Percentiles rank a stretch among this genome's conserved stretches.
Conservation (phyloP, 2,329 filamentous ascomycete species). For the Tolypocladium endophyticum region DNA sequence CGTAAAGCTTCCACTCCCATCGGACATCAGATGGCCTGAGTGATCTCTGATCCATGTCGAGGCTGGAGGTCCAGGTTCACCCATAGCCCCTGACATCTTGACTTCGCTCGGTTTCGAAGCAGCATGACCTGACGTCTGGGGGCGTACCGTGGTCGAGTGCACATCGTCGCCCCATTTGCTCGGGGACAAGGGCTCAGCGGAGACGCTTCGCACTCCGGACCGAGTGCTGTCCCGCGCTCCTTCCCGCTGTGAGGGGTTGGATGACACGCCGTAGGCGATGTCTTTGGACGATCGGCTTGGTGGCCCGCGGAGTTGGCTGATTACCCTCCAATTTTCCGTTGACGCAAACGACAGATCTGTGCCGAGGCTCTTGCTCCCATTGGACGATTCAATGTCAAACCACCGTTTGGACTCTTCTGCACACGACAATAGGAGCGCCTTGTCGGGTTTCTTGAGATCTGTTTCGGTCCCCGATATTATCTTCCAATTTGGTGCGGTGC, state of each 20-base stretch:
- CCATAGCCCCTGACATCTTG: constrained; percentile 7
- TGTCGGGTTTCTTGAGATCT: constrained; percentile 13
- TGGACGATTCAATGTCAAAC: constrained; percentile 13
- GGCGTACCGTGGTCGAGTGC: constrained; percentile 3
- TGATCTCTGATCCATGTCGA: constrained; percentile 8
- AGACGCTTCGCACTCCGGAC: constrained; percentile 3
- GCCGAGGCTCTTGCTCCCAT: constrained; percentile 10
- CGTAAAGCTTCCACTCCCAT: constrained; percentile 15
- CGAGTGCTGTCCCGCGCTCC: constrained; percentile 9
- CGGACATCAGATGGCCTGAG: constrained; percentile 9
- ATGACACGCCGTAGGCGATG: constrained; percentile 21
- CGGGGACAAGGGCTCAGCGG: constrained; percentile 5
- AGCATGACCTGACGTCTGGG: constrained; percentile 1
- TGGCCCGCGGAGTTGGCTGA: constrained; percentile 10
- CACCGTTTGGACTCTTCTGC: constrained; percentile 9
- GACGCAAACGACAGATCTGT: constrained; percentile 23
- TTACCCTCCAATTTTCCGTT: constrained; percentile 24
- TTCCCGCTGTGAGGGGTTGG: constrained; percentile 25
- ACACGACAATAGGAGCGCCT: constrained; percentile 6
- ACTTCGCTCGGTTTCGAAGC: constrained; percentile 2
- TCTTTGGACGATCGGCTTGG: constrained; percentile 22
- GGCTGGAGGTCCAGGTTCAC: background rate
- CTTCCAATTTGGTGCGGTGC: constrained; percentile 10
- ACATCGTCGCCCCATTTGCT: constrained; percentile 4
- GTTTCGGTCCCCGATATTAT: constrained; percentile 11